These are phyloP conservation scores for Crucibulum laeve DNA, from an alignment of 768 basidiomycete species.

Conservation along the genomic window DNA sequence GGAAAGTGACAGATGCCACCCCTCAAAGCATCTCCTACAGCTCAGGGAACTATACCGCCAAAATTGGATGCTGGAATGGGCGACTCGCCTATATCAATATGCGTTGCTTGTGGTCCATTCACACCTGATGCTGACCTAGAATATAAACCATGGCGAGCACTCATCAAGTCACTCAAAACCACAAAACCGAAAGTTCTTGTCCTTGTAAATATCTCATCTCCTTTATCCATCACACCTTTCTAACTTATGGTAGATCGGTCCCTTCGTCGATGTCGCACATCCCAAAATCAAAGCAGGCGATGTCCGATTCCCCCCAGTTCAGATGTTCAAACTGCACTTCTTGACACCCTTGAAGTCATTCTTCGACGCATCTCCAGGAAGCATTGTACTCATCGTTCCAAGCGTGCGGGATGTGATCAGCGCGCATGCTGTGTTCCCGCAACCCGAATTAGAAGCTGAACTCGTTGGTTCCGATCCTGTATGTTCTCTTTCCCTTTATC, in stretches of 20 bases:
- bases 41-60: slow-evolving; percentile 18
- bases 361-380: slow-evolving; percentile 59
- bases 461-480: slow-evolving; percentile 49
- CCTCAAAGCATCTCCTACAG: slow-evolving; percentile 36
- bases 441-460: slow-evolving; percentile 50
- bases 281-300: slow-evolving; percentile 74
- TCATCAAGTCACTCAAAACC: slow-evolving; percentile 58
- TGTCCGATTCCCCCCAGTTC: slow-evolving; percentile 53
- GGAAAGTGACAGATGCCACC: slow-evolving; percentile 54
- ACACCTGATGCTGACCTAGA: slow-evolving; percentile 73
- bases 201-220: slow-evolving; percentile 59
- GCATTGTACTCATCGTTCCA: slow-evolving; percentile 75
- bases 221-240: not conserved
- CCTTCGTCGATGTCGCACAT: slow-evolving; percentile 82
- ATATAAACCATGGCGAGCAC: slow-evolving; percentile 64
- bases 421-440: slow-evolving; percentile 82
- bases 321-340: slow-evolving; percentile 69
- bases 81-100: slow-evolving; percentile 56
- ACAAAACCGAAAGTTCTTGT: slow-evolving; percentile 74
- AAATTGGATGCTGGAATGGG: slow-evolving; percentile 34
- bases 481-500: slow-evolving; percentile 14
- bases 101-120: slow-evolving; percentile 82
- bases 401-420: slow-evolving; percentile 79
- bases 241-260: slow-evolving; percentile 62
- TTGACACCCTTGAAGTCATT: slow-evolving; percentile 50